phyloP scores from a whole-genome alignment of 257 asterid species.

The Jacaranda mimosifolia region DNA sequence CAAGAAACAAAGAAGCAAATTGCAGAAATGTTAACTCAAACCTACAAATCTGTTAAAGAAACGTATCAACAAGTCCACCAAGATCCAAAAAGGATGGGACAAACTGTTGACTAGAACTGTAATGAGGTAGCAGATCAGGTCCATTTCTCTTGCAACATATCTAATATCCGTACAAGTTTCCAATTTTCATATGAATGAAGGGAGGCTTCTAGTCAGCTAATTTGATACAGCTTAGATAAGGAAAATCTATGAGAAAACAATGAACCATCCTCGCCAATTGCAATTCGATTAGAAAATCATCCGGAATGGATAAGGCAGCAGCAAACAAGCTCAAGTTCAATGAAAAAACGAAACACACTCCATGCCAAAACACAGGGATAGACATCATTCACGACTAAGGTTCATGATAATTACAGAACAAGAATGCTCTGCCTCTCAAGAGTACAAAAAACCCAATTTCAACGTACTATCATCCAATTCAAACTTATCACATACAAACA shows the following conservation, averaged over 20 bases:
- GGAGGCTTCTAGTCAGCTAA: not conserved
- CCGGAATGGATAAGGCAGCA: not conserved
- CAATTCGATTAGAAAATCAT: not conserved
- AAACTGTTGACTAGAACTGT: not conserved
- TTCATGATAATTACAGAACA: not conserved
- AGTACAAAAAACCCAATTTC: not conserved
- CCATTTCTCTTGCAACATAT: not conserved
- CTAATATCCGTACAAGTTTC: constrained; percentile 9
- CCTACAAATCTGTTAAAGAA: not conserved
- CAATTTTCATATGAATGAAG: not conserved
- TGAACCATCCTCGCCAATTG: not conserved
- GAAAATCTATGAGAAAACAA: not conserved
- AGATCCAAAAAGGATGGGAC: not conserved
- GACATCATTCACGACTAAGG: not conserved
- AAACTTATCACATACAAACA: constrained; percentile 8
- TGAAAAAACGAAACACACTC: constrained; percentile 5
- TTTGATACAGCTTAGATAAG: not conserved
- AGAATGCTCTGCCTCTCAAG: not conserved
- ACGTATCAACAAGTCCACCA: not conserved
- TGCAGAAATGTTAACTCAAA: not conserved
- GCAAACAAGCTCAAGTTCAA: not conserved
- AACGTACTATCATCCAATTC: not conserved
- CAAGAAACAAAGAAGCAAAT: constrained; percentile 23
- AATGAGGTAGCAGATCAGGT: not conserved
- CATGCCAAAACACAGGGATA: not conserved